A percentile compares a stretch with the other conserved stretches of the same genome.
phyloP scores from a whole-genome alignment of 2,329 filamentous ascomycete genomes.

The Cryphonectria parasitica region DNA sequence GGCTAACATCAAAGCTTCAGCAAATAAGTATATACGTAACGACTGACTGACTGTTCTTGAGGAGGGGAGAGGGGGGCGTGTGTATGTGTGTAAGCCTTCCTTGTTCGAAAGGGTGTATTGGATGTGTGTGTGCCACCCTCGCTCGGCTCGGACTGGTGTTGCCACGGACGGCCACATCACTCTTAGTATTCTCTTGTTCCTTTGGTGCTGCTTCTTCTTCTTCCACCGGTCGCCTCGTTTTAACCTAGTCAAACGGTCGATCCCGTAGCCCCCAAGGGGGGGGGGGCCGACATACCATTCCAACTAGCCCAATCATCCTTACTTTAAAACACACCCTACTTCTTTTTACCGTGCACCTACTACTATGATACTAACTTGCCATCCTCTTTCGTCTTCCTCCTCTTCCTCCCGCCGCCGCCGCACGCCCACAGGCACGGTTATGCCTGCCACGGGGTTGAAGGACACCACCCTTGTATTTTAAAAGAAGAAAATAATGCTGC shows the following conservation, averaged over 20 bases:
- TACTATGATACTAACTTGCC: not conserved
- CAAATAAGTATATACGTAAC: not conserved
- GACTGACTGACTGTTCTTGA: not conserved
- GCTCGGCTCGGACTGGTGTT: too few species aligned
- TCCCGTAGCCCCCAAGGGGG: not conserved
- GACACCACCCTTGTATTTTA: too few species aligned
- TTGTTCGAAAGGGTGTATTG: too few species aligned
- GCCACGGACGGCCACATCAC: too few species aligned
- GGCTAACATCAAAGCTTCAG: too few species aligned
- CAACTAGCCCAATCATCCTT: not conserved
- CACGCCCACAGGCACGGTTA: not conserved
- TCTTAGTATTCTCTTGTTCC: not conserved
- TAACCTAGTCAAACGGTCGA: not conserved
- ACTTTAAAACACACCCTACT: not conserved
- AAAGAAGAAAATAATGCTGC: too few species aligned
- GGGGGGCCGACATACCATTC: too few species aligned
- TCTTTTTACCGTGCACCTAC: not conserved
- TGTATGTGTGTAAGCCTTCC: too few species aligned
- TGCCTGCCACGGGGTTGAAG: too few species aligned
- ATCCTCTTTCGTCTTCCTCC: not conserved
- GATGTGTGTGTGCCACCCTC: too few species aligned
- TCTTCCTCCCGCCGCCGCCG: not conserved
- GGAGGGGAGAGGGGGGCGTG: too few species aligned
- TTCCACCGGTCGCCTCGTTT: constrained; percentile 10
- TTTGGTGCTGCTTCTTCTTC: not conserved